Conservation (phyloP, 768 basidiomycete genomes). For the Dioszegia aurantiaca region DNA sequence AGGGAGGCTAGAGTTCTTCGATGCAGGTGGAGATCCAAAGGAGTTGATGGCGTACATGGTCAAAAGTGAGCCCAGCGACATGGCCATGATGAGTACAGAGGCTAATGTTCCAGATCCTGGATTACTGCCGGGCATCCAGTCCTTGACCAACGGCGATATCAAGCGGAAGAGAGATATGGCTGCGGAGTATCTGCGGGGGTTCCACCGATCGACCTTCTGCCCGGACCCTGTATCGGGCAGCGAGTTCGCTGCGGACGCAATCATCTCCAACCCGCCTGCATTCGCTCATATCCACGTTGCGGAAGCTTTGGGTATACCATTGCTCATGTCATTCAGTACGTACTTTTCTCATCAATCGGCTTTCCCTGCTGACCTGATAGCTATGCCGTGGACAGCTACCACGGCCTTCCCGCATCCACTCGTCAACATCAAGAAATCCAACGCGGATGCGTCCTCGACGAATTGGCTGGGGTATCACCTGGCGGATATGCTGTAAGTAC, state of each 20-base stretch:
- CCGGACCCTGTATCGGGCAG: slow-evolving; percentile 22
- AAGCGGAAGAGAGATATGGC: slow-evolving; percentile 60
- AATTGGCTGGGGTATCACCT: slow-evolving; percentile 61
- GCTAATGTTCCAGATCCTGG: slow-evolving; percentile 58
- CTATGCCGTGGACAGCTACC: slow-evolving; percentile 65
- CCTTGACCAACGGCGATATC: slow-evolving; percentile 62
- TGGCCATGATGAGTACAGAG: neutral
- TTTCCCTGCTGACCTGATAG: slow-evolving; percentile 53
- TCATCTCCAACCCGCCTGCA: slow-evolving; percentile 27
- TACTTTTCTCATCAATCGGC: slow-evolving; percentile 27
- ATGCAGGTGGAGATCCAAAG: slow-evolving; percentile 62
- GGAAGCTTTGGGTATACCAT: slow-evolving; percentile 30
- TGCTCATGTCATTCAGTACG: slow-evolving; percentile 51
- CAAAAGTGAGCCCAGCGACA: slow-evolving; percentile 61
- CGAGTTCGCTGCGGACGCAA: slow-evolving; percentile 32
- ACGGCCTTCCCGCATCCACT: slow-evolving; percentile 61
- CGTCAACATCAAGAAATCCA: slow-evolving; percentile 59
- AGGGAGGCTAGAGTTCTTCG: slow-evolving; percentile 58
- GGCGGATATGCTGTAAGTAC: slow-evolving; percentile 59
- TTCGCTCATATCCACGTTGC: slow-evolving; percentile 36
- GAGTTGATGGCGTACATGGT: slow-evolving; percentile 69
- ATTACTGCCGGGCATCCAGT: slow-evolving; percentile 60
- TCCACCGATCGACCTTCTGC: slow-evolving; percentile 26
- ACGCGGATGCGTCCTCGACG: slow-evolving; percentile 58
- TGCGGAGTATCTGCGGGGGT: slow-evolving; percentile 50